Conservation (phyloP, 1,139 yeast genomes). For the Spathaspora sp. region DNA sequence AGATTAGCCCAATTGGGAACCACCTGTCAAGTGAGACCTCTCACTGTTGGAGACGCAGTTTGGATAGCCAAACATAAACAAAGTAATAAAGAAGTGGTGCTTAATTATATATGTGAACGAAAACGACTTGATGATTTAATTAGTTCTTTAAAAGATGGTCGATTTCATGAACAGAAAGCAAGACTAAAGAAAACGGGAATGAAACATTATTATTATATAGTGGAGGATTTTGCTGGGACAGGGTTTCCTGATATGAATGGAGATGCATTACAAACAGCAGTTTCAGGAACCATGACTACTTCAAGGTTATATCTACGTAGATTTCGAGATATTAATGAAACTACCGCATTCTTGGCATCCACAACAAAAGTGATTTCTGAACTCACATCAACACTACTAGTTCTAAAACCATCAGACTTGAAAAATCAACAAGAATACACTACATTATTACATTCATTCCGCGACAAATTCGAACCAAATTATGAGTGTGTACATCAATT, state of each 20-base stretch:
- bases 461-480: conserved; percentile 38
- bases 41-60: conserved; percentile 82
- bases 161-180: conserved; percentile 82
- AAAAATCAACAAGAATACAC: conserved; percentile 54
- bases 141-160: conserved; percentile 78
- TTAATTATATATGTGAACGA: conserved; percentile 83
- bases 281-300: conserved; percentile 67
- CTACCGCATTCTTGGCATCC: conserved; percentile 60
- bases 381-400: conserved; percentile 31
- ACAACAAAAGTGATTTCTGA: conserved; percentile 53
- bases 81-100: conserved; percentile 62
- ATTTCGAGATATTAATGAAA: conserved; percentile 72
- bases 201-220: conserved; percentile 66
- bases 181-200: conserved; percentile 71
- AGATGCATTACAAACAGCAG: conserved; percentile 73
- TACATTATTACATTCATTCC: conserved; percentile 37
- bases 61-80: conserved; percentile 79
- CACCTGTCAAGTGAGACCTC: conserved; percentile 51
- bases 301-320: conserved; percentile 68
- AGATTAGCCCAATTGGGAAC: conserved; percentile 54
- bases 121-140: conserved; percentile 87
- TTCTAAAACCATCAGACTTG: conserved; percentile 51
- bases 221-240: conserved; percentile 69
- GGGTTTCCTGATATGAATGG: conserved; percentile 15
- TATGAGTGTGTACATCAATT: conserved; percentile 64